These are phyloP conservation scores for Avena sativa DNA, from an alignment of 176 grass and related monocot species.

Conservation along the genomic window DNA sequence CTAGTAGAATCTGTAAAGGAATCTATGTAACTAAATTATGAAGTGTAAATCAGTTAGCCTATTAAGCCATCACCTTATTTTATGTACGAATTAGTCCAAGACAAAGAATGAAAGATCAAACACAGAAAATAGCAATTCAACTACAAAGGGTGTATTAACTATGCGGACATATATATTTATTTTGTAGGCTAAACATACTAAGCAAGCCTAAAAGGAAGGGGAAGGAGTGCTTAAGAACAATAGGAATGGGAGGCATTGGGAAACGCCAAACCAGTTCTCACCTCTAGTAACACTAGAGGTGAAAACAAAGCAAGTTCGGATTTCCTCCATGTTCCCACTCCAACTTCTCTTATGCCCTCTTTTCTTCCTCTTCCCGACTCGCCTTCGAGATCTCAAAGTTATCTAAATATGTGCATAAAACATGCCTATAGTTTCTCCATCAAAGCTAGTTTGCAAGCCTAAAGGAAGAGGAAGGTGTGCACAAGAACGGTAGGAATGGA, in stretches of 20 bases:
- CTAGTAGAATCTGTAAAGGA: background rate
- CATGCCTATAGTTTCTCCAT: background rate
- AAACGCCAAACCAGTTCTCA: background rate
- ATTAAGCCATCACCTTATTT: too few relatives aligned
- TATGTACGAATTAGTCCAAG: too few relatives aligned
- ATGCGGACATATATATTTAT: too few relatives aligned
- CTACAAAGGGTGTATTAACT: background rate
- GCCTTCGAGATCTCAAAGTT: background rate
- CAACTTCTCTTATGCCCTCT: background rate
- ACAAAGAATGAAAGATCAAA: too few relatives aligned
- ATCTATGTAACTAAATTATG: too few relatives aligned
- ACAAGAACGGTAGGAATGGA: slow-evolving; percentile 41
- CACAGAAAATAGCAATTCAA: too few relatives aligned
- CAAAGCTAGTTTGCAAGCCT: background rate
- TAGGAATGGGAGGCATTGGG: slow-evolving; percentile 1
- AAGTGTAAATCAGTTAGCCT: too few relatives aligned
- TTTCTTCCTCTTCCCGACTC: background rate
- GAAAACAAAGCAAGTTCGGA: background rate
- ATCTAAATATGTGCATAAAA: background rate
- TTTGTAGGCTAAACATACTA: background rate
- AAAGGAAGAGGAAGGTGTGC: slow-evolving; percentile 36
- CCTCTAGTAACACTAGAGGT: background rate
- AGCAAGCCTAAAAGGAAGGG: slow-evolving; percentile 28
- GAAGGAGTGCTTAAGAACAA: slow-evolving; percentile 38
- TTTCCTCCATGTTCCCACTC: slow-evolving; percentile 6